Conservation (phyloP, 495 filamentous ascomycete species). For the Penicillium subrubescens region DNA sequence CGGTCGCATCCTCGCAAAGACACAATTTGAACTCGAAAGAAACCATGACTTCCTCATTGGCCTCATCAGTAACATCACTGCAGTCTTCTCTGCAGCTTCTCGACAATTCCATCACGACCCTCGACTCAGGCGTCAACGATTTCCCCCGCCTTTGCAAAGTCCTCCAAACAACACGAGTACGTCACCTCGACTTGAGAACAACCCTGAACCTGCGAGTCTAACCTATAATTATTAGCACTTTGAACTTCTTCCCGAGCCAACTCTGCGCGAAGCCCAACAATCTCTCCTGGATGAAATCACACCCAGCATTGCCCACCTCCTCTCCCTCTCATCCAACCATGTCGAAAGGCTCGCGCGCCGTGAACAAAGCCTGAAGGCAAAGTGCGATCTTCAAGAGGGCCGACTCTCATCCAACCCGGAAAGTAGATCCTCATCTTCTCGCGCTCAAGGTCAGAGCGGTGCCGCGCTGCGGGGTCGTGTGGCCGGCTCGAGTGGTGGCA, state of each 20-base stretch:
- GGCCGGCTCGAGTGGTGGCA: conserved; percentile 39
- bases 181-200: conserved; percentile 18
- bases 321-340: conserved; percentile 64
- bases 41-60: conserved; percentile 54
- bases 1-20: background rate
- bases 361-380: conserved; percentile 68
- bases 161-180: conserved; percentile 68
- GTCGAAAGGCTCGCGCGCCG: conserved; percentile 73
- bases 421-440: conserved; percentile 27
- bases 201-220: background rate
- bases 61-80: conserved; percentile 69
- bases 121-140: conserved; percentile 71
- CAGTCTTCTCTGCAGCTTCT: conserved; percentile 71
- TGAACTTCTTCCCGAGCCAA: conserved; percentile 72
- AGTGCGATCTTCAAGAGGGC: conserved; percentile 71
- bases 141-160: conserved; percentile 74
- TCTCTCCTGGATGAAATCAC: conserved; percentile 71
- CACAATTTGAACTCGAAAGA: background rate
- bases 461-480: conserved; percentile 29
- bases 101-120: conserved; percentile 70
- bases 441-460: conserved; percentile 26
- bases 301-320: conserved; percentile 69
- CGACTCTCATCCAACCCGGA: conserved; percentile 51
- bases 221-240: conserved; percentile 60
- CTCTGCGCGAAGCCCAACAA: conserved; percentile 67